These are phyloP conservation scores for Porphyrellus cyaneotinctus DNA, from an alignment of 768 basidiomycete genomes.

Conservation along the genomic window DNA sequence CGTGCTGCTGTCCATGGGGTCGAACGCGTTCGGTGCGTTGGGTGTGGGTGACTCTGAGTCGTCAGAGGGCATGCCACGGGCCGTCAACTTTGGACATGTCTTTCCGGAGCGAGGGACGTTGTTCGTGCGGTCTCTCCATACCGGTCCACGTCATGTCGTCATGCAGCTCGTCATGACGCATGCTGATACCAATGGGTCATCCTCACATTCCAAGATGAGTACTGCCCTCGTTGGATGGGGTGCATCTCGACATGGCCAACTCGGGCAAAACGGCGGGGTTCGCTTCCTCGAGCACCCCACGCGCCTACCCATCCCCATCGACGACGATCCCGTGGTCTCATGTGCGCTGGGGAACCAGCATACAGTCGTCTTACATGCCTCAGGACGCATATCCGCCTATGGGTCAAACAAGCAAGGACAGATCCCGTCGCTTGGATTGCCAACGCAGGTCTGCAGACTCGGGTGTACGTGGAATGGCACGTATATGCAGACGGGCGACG, in stretches of 20 bases:
- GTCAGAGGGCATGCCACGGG: not conserved
- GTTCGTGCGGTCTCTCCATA: slow-evolving; percentile 42
- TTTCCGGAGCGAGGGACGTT: slow-evolving; percentile 32
- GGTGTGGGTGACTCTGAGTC: slow-evolving; percentile 43
- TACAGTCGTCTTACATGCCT: slow-evolving; percentile 39
- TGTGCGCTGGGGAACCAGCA: slow-evolving; percentile 53
- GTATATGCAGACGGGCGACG: slow-evolving; percentile 38
- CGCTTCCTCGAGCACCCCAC: slow-evolving; percentile 21
- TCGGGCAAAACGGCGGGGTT: slow-evolving; percentile 41
- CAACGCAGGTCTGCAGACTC: slow-evolving; percentile 32
- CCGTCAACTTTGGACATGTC: slow-evolving; percentile 14
- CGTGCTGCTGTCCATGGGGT: slow-evolving; percentile 72
- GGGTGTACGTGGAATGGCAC: slow-evolving; percentile 83
- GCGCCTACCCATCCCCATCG: slow-evolving; percentile 32
- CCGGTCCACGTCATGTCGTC: slow-evolving; percentile 75
- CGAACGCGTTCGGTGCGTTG: slow-evolving; percentile 80
- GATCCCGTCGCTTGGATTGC: slow-evolving; percentile 36
- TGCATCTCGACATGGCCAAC: slow-evolving; percentile 77
- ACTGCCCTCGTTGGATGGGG: slow-evolving; percentile 81
- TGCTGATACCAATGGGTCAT: slow-evolving; percentile 21
- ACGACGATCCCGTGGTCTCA: slow-evolving; percentile 31
- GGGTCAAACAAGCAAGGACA: slow-evolving; percentile 76
- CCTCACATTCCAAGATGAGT: not conserved
- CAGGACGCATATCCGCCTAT: slow-evolving; percentile 46
- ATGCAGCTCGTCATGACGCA: slow-evolving; percentile 35